phyloP scores from a whole-genome alignment of 2,329 filamentous ascomycete species.

The Paracorniculantispora psalliotae region DNA sequence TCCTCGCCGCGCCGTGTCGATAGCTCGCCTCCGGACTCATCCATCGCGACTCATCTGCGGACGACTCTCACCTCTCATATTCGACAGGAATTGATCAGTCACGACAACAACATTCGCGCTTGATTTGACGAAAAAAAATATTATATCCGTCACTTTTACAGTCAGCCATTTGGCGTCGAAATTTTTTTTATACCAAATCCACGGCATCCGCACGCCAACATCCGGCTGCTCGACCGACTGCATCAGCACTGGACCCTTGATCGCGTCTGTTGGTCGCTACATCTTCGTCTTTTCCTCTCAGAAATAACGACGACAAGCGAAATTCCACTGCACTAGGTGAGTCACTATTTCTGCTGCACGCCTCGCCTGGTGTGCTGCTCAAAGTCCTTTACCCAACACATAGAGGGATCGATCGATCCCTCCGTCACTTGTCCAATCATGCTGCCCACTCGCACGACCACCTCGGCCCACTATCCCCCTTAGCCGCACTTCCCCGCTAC shows the following conservation, averaged over 20 bases:
- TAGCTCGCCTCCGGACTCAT: too few species aligned
- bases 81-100: too few species aligned
- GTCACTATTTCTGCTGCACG: background rate
- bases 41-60: too few species aligned
- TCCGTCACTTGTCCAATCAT: conserved; percentile 3
- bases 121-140: too few species aligned
- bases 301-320: background rate
- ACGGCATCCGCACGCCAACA: too few species aligned
- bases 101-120: too few species aligned
- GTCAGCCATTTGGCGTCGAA: too few species aligned
- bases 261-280: background rate
- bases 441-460: background rate
- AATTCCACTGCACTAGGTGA: background rate
- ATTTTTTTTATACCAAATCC: background rate
- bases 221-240: background rate
- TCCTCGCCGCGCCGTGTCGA: too few species aligned
- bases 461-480: background rate
- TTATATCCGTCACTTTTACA: too few species aligned
- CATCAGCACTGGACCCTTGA: background rate
- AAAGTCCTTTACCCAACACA: background rate
- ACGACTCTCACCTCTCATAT: too few species aligned
- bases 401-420: conserved; percentile 2
- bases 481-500: background rate
- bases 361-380: background rate
- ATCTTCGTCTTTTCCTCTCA: background rate